phyloP scores from a whole-genome alignment of 495 filamentous ascomycete genomes.

The Penicillium cosmopolitanum region DNA sequence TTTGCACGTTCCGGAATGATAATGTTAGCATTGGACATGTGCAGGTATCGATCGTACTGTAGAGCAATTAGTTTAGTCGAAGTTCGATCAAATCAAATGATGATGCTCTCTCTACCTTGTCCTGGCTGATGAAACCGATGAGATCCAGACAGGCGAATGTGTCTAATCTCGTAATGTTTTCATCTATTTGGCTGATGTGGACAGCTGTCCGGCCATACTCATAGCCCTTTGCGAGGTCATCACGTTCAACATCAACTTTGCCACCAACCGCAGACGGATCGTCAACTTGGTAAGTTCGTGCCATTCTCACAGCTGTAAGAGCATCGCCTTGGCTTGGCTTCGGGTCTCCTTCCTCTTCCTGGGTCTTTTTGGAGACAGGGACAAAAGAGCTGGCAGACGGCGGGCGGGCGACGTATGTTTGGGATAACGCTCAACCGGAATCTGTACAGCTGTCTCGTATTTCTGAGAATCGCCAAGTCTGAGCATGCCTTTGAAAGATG shows the following conservation, averaged over 20 bases:
- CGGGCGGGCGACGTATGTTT: slow-evolving; percentile 74
- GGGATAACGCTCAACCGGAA: slow-evolving; percentile 91
- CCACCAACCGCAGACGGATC: slow-evolving; percentile 75
- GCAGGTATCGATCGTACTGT: slow-evolving; percentile 83
- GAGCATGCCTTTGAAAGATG: slow-evolving; percentile 77
- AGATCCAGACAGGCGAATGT: slow-evolving; percentile 75
- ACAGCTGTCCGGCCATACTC: slow-evolving; percentile 93
- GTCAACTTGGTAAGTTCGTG: slow-evolving; percentile 77
- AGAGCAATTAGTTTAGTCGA: slow-evolving; percentile 13
- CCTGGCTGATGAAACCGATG: slow-evolving; percentile 79
- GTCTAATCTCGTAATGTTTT: slow-evolving; percentile 78
- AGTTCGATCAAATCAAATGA: neutral
- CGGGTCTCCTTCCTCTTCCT: slow-evolving; percentile 46
- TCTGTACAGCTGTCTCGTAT: slow-evolving; percentile 77
- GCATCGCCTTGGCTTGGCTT: slow-evolving; percentile 30
- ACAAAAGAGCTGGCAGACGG: slow-evolving; percentile 78
- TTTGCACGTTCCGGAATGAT: slow-evolving; percentile 76
- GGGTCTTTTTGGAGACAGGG: slow-evolving; percentile 47
- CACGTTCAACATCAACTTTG: slow-evolving; percentile 81
- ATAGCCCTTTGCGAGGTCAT: slow-evolving; percentile 89
- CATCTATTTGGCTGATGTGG: slow-evolving; percentile 81
- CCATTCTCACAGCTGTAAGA: slow-evolving; percentile 68
- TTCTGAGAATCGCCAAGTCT: slow-evolving; percentile 76
- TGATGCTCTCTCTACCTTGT: slow-evolving; percentile 59
- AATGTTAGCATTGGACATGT: slow-evolving; percentile 75